Evolutionary conservation across 331 rosid species (phyloP).

Genomic region (Acacia pycnantha): DNA sequence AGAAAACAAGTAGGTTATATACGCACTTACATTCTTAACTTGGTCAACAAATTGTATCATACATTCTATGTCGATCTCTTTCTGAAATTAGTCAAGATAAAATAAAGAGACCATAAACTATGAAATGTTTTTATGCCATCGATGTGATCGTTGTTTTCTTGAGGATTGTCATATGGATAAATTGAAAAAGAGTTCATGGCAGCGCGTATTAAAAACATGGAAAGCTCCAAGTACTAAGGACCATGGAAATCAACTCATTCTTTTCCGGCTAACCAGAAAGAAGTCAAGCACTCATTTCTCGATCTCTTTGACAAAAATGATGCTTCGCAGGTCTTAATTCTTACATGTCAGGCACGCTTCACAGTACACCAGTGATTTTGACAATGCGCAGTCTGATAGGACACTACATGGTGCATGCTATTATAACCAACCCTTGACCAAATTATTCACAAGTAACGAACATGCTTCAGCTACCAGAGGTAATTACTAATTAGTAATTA

Average conservation of each 20-base stretch:
- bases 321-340: neutral
- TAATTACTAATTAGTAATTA: neutral
- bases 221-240: too few species aligned
- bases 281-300: neutral
- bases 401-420: neutral
- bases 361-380: neutral
- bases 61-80: neutral
- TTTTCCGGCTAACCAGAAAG: neutral
- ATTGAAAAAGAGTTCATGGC: too few species aligned
- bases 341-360: neutral
- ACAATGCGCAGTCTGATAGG: neutral
- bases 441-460: neutral
- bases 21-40: neutral
- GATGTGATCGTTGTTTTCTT: too few species aligned
- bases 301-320: neutral
- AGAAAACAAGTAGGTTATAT: too few species aligned
- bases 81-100: too few species aligned
- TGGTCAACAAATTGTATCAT: neutral
- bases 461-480: neutral
- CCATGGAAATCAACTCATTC: neutral
- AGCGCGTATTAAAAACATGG: too few species aligned
- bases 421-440: neutral
- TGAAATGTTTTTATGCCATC: neutral
- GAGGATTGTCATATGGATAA: too few species aligned
- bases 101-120: neutral